Evolutionary conservation across 345 rosid genomes (phyloP).

Genomic region (Eucalyptus sp.): DNA sequence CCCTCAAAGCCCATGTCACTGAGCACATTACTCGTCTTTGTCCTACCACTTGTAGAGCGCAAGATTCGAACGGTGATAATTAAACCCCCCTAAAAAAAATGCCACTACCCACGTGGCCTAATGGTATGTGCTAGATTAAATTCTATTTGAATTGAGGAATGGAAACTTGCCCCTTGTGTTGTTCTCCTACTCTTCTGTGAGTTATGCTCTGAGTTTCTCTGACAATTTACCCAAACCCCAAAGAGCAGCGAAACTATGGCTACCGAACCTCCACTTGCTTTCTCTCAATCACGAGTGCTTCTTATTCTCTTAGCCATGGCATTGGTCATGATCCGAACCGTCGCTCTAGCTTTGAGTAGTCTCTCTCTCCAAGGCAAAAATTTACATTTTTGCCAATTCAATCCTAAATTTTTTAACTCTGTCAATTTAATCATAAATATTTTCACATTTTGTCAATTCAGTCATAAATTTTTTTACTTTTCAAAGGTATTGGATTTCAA

Average conservation of each 20-base stretch:
- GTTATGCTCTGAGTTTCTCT: neutral
- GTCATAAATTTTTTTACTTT: rapidly evolving
- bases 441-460: rapidly evolving
- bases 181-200: neutral
- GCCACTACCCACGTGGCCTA: neutral
- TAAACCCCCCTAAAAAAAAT: too few species aligned
- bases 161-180: neutral
- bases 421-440: rapidly evolving
- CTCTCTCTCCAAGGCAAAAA: neutral
- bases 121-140: neutral
- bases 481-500: too few species aligned
- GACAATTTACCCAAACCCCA: neutral
- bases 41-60: too few species aligned
- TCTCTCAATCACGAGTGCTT: neutral
- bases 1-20: too few species aligned
- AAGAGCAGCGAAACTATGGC: neutral
- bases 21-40: too few species aligned
- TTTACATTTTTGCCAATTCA: rapidly evolving
- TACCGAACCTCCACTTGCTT: neutral
- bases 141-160: neutral
- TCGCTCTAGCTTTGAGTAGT: neutral
- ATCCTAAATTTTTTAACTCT: too few species aligned
- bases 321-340: neutral
- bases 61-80: too few species aligned
- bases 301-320: neutral